These are phyloP conservation scores for Ceratocystis alfenasii DNA, from an alignment of 2,329 filamentous ascomycete species.

Conservation along the genomic window DNA sequence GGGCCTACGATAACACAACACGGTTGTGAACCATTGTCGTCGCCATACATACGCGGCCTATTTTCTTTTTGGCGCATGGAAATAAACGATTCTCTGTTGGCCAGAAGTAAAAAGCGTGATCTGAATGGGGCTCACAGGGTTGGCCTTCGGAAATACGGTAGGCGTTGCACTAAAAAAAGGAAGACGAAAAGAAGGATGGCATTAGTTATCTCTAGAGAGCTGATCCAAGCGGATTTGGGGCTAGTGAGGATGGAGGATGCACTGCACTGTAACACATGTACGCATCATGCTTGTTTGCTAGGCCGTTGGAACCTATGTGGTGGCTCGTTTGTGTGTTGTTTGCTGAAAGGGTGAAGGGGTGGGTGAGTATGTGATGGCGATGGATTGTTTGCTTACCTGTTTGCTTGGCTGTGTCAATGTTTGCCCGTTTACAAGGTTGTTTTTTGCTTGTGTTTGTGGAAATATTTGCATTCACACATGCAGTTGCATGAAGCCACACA, in stretches of 20 bases:
- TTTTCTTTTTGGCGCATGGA: slow-evolving; percentile 1
- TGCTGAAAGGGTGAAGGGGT: not conserved
- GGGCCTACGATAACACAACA: not conserved
- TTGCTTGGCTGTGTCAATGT: not conserved
- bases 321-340: slow-evolving; percentile 5
- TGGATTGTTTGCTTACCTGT: slow-evolving; percentile 11
- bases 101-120: not conserved
- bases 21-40: not conserved
- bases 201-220: not conserved
- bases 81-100: not conserved
- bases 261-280: slow-evolving; percentile 6
- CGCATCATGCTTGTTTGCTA: not conserved
- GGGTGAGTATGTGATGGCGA: not conserved
- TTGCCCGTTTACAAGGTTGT: not conserved
- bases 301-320: not conserved
- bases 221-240: not conserved
- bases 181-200: not conserved
- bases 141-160: not conserved
- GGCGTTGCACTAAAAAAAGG: not conserved
- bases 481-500: not conserved
- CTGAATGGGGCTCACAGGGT: not conserved
- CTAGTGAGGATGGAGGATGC: not conserved
- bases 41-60: not conserved
- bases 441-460: not conserved
- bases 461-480: not conserved